Evolutionary conservation across 768 basidiomycete species (phyloP).

Genomic region (Basidioascus undulatus): DNA sequence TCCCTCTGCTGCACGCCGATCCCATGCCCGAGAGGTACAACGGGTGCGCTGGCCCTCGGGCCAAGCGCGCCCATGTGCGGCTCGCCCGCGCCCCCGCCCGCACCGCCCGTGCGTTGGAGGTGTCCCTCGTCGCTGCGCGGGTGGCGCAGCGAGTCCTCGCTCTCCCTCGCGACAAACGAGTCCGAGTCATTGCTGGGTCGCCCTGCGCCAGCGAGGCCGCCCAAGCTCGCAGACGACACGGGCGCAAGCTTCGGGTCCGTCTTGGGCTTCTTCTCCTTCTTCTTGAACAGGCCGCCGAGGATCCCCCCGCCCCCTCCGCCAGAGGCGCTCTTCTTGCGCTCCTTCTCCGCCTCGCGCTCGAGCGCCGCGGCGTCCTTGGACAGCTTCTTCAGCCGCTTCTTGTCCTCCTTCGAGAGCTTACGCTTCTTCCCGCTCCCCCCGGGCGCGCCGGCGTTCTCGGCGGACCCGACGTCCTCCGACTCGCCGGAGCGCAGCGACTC

Average conservation of each 20-base stretch:
- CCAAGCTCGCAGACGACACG: too few species aligned
- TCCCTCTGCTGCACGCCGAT: slow-evolving; percentile 20
- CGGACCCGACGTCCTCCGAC: too few species aligned
- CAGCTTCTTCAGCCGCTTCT: slow-evolving; percentile 23
- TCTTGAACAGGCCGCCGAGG: slow-evolving; percentile 48
- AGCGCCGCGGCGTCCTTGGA: slow-evolving; percentile 21
- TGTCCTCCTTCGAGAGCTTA: slow-evolving; percentile 25
- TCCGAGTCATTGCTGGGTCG: slow-evolving; percentile 3
- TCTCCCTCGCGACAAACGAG: slow-evolving; percentile 10
- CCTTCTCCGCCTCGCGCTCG: slow-evolving; percentile 19
- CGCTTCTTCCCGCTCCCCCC: neutral
- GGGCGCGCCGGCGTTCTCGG: neutral
- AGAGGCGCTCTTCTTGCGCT: slow-evolving; percentile 22
- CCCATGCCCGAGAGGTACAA: slow-evolving; percentile 13
- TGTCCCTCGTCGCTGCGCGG: too few species aligned
- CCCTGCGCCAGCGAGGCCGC: too few species aligned
- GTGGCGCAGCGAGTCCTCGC: too few species aligned
- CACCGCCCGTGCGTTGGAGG: too few species aligned
- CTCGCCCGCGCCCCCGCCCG: too few species aligned
- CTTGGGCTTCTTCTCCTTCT: slow-evolving; percentile 50
- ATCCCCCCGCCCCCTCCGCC: slow-evolving; percentile 28
- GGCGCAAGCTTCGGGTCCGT: slow-evolving; percentile 23
- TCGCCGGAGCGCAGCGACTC: too few species aligned
- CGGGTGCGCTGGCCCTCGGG: too few species aligned
- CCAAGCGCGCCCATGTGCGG: too few species aligned